Evolutionary conservation across 2,329 filamentous ascomycete genomes (phyloP).

Genomic region (Cercospora beticola): DNA sequence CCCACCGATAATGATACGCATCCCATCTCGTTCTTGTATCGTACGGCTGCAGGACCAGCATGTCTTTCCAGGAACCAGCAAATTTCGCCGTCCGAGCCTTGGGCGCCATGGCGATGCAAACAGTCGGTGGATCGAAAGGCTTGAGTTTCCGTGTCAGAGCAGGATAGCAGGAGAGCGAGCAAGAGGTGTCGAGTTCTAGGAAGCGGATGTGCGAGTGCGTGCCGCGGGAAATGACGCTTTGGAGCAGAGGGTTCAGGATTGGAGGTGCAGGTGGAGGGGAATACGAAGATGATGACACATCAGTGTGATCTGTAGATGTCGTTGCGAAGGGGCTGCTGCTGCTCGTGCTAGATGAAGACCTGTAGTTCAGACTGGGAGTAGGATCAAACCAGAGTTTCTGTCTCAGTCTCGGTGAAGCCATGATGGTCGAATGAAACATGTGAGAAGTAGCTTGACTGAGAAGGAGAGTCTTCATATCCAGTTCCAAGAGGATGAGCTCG

Average conservation of each 20-base stretch:
- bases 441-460: conserved; percentile 8
- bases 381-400: conserved; percentile 14
- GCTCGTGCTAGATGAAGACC: neutral
- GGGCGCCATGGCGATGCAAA: conserved; percentile 7
- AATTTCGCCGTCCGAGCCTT: neutral
- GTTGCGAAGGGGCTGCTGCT: neutral
- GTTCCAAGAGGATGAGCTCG: conserved; percentile 12
- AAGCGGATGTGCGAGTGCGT: conserved; percentile 7
- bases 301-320: neutral
- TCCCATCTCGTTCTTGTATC: conserved; percentile 1
- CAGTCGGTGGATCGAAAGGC: conserved; percentile 1
- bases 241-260: conserved; percentile 1
- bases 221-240: conserved; percentile 3
- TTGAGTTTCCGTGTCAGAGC: conserved; percentile 5
- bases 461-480: conserved; percentile 16
- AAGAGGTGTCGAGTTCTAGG: conserved; percentile 6
- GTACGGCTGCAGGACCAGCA: conserved; percentile 6
- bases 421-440: conserved; percentile 10
- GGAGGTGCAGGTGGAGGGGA: neutral
- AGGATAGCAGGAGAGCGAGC: conserved; percentile 1
- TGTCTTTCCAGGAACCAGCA: conserved; percentile 1
- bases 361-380: neutral
- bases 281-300: neutral
- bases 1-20: conserved; percentile 12
- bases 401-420: conserved; percentile 5